Evolutionary conservation across 2,329 filamentous ascomycete species (phyloP).

Genomic region (Colletotrichum sp.): DNA sequence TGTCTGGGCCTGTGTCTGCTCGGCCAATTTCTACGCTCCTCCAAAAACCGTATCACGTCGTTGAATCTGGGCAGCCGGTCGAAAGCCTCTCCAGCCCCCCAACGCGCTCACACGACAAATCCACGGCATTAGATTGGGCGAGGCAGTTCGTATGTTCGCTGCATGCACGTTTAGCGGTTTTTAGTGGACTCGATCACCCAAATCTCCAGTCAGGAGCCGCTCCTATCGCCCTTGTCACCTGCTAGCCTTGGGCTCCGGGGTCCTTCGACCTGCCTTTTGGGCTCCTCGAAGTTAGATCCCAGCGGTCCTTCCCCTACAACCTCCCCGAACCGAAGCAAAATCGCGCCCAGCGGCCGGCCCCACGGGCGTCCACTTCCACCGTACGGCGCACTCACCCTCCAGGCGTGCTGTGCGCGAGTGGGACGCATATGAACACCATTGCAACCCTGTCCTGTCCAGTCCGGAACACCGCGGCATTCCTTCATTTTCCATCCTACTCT

Average conservation of each 20-base stretch:
- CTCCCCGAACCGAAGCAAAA: conserved; percentile 4
- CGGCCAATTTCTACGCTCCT: background rate
- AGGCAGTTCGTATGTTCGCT: conserved; percentile 9
- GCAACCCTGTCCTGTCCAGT: conserved; percentile 21
- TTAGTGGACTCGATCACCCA: conserved; percentile 16
- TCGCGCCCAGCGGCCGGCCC: conserved; percentile 15
- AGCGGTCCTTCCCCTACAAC: conserved; percentile 7
- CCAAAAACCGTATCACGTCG: background rate
- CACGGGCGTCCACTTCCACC: conserved; percentile 14
- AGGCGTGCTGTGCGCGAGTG: background rate
- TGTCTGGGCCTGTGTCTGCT: background rate
- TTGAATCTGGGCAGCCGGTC: background rate
- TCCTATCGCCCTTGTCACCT: background rate
- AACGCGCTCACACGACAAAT: conserved; percentile 18
- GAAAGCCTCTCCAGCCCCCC: conserved; percentile 1
- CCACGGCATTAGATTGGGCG: conserved; percentile 9
- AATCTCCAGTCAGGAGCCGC: conserved; percentile 16
- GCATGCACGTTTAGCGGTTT: conserved; percentile 15
- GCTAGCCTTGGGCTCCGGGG: background rate
- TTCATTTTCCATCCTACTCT: conserved; percentile 17
- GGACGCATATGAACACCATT: conserved; percentile 23
- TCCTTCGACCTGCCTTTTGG: background rate
- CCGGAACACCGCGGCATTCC: conserved; percentile 21
- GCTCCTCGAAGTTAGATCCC: background rate
- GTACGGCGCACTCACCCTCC: background rate